Evolutionary conservation across 2,329 filamentous ascomycete species (phyloP).

Genomic region (Nectriaceae sp.): DNA sequence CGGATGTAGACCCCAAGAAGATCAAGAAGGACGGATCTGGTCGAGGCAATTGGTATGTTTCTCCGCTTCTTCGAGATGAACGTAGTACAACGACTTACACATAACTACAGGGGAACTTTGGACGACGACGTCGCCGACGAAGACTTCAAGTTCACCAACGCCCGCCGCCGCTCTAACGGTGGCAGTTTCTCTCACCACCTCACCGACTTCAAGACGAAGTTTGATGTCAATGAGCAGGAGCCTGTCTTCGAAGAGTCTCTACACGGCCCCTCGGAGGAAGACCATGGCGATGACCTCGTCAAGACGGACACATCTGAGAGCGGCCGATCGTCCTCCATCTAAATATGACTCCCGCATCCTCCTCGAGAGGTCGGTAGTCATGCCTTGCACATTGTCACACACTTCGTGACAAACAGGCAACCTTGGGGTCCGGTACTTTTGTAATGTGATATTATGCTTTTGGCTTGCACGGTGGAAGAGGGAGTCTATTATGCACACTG

Average conservation of each 20-base stretch:
- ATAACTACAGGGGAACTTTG: conserved; percentile 68
- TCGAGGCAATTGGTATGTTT: conserved; percentile 83
- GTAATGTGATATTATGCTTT: conserved; percentile 14
- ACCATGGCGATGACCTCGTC: conserved; percentile 50
- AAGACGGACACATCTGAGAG: conserved; percentile 63
- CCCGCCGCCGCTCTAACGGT: conserved; percentile 91
- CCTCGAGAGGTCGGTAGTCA: conserved; percentile 21
- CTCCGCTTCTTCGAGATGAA: not conserved
- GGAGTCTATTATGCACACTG: conserved; percentile 16
- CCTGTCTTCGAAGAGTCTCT: conserved; percentile 88
- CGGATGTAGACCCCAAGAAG: conserved; percentile 84
- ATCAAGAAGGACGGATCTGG: conserved; percentile 95
- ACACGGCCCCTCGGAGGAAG: conserved; percentile 65
- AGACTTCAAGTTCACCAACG: conserved; percentile 79
- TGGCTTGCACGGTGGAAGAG: conserved; percentile 6
- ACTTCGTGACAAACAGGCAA: conserved; percentile 7
- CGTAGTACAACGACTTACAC: conserved; percentile 17
- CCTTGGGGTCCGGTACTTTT: not conserved
- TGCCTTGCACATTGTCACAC: conserved; percentile 4
- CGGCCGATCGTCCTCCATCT: conserved; percentile 53
- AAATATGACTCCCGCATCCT: conserved; percentile 41
- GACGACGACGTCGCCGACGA: conserved; percentile 86
- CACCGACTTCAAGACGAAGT: conserved; percentile 92
- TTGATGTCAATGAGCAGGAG: conserved; percentile 85
- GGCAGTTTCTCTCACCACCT: conserved; percentile 71